Conservation (phyloP, 768 basidiomycete species). For the Amanita pallidorosea region DNA sequence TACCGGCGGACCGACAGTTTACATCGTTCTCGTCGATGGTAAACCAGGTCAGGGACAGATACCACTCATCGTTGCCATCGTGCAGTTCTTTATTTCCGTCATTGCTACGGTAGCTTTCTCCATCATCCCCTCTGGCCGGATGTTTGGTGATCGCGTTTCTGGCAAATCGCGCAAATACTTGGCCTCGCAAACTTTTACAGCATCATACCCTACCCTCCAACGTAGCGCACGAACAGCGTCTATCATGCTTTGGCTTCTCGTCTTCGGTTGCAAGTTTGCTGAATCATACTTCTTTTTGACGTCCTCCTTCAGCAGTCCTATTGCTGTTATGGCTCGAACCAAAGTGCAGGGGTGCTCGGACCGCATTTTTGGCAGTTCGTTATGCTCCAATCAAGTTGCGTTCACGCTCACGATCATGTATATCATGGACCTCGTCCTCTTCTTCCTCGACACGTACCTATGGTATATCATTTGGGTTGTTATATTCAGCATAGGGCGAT, state of each 20-base stretch:
- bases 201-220: slow-evolving; percentile 81
- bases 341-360: slow-evolving; percentile 88
- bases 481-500: slow-evolving; percentile 83
- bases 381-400: slow-evolving; percentile 88
- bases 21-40: slow-evolving; percentile 79
- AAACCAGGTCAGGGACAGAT: slow-evolving; percentile 47
- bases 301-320: slow-evolving; percentile 91
- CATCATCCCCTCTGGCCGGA: slow-evolving; percentile 87
- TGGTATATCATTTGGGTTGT: slow-evolving; percentile 99
- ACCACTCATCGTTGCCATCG: slow-evolving; percentile 85
- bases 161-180: slow-evolving; percentile 97
- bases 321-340: slow-evolving; percentile 94
- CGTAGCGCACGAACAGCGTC: slow-evolving; percentile 72
- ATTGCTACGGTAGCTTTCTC: slow-evolving; percentile 76
- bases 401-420: slow-evolving; percentile 99
- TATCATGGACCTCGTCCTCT: slow-evolving; percentile 93
- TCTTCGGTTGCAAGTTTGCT: slow-evolving; percentile 93
- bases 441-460: slow-evolving; percentile 99
- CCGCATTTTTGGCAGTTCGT: slow-evolving; percentile 62
- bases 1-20: slow-evolving; percentile 89
- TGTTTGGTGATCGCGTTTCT: slow-evolving; percentile 98
- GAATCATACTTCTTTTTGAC: slow-evolving; percentile 99
- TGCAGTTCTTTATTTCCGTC: slow-evolving; percentile 89
- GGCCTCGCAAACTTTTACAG: slow-evolving; percentile 98
- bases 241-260: slow-evolving; percentile 78